Base-by-base conservation (phyloP, 805 yeast species). In the Soucietia sequanensis region DNA sequence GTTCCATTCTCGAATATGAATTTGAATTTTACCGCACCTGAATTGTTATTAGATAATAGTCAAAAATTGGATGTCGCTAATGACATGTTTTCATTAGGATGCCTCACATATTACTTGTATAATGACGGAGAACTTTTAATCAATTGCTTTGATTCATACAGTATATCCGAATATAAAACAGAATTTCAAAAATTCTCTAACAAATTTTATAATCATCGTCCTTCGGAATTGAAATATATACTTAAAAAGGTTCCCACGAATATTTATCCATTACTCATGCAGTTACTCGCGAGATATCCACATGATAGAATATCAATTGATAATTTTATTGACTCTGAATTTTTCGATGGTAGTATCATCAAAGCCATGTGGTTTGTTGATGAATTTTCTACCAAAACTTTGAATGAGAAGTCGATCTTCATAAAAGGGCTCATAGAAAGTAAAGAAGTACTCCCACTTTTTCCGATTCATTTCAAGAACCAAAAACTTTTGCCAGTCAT, bases 21-120 rank as follows among this genome's bases (percentile, higher is more conserved):
- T 43, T 69, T 84, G 44, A 80, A 84, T 52, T 93, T 73, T 55
- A 63, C 85, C 1, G 93, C 96, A 0, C 99, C 99, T 0, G 95
- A 89, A 51, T 63, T 91, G 22, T 67, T 90, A 1, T 48, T 82
- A 5, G 88, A 86, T 40, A 75, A 75, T 35, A 70, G 73, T 15
- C 54, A 44, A 38, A 56, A 53, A 33, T 64, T 87, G 3, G 78
- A 76, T 22, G 76, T 76, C 22, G 78, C 78, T 13, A 81, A 84
- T 50, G 99, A 93, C 54, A 74, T 86, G 23, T 93, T 90, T 70
- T 78, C 96, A 0, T 51, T 93, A 8, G 98, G 95, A 1, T 72
- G 86, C 46, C 54, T 93, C 37, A 78, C 89, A 3, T 83, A 73
- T 53, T 81, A 78, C 44, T 58, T 90, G 3, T 90, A 85, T 58